phyloP scores from a whole-genome alignment of 2,329 filamentous ascomycete species.

The Paraphaeosphaeria sporulosa region DNA sequence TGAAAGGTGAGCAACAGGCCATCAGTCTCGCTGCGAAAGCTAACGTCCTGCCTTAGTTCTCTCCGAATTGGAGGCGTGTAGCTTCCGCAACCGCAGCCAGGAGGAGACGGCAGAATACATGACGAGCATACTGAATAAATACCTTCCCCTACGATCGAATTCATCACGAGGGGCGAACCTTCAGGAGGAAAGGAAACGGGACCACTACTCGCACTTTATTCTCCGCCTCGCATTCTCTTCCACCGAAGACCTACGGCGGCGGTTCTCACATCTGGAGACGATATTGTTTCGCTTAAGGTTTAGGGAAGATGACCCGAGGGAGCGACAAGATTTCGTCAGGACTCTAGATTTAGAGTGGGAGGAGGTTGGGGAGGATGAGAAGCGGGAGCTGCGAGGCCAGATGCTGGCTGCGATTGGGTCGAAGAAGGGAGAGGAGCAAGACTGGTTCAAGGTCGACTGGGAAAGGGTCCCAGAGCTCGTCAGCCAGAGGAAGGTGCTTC shows the following conservation, averaged over 20 bases:
- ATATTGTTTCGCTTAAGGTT: conserved; percentile 88
- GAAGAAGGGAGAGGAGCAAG: conserved; percentile 74
- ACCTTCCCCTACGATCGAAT: conserved; percentile 80
- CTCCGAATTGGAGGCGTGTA: conserved; percentile 90
- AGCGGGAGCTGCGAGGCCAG: conserved; percentile 68
- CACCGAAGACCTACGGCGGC: conserved; percentile 86
- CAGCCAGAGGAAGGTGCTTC: conserved; percentile 76
- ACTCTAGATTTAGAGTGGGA: conserved; percentile 86
- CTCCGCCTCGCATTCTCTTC: conserved; percentile 89
- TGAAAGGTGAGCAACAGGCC: conserved; percentile 69
- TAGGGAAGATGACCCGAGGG: conserved; percentile 74
- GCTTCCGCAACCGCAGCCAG: conserved; percentile 88
- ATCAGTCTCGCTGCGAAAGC: not conserved
- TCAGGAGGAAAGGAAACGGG: conserved; percentile 81
- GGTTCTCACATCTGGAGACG: conserved; percentile 86
- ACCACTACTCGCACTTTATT: conserved; percentile 98
- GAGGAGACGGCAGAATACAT: conserved; percentile 85
- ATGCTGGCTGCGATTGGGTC: conserved; percentile 66
- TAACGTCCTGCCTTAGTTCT: conserved; percentile 64
- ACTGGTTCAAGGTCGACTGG: conserved; percentile 98
- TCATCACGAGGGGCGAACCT: conserved; percentile 67
- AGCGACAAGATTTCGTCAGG: conserved; percentile 78
- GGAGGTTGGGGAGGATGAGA: conserved; percentile 80
- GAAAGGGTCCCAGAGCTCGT: conserved; percentile 89
- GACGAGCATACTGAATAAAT: conserved; percentile 85